These are phyloP conservation scores for Lentinula novae-zelandiae DNA, from an alignment of 1,284 basidiomycete genomes.

Conservation along the genomic window DNA sequence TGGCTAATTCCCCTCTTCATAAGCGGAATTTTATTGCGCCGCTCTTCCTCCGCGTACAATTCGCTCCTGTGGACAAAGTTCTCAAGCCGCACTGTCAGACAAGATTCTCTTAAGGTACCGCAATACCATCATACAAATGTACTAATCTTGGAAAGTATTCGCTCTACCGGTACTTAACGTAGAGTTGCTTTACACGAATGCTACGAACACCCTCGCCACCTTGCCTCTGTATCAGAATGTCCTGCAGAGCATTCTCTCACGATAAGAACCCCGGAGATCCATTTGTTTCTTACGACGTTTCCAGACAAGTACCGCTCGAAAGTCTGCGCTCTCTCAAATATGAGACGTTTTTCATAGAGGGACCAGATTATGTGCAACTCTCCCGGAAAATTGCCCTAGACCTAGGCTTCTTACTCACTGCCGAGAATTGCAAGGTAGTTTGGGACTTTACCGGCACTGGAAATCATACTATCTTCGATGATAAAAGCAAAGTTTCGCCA, in stretches of 20 bases:
- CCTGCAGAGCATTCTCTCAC: background rate
- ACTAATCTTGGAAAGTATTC: too few relatives aligned
- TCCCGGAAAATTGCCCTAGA: background rate
- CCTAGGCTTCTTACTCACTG: background rate
- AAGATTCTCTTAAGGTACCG: background rate
- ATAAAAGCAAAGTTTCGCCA: background rate
- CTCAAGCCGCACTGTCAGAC: background rate
- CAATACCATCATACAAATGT: too few relatives aligned
- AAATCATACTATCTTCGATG: background rate
- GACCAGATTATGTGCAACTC: background rate
- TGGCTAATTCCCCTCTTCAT: too few relatives aligned
- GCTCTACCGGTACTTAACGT: too few relatives aligned
- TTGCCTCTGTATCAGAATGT: background rate
- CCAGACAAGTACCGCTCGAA: background rate
- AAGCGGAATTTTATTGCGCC: background rate
- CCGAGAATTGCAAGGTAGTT: background rate
- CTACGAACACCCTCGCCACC: background rate
- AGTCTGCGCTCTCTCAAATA: background rate
- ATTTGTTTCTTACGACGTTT: background rate
- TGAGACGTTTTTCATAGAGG: background rate
- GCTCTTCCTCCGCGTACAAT: background rate
- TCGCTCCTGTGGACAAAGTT: background rate
- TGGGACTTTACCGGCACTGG: background rate
- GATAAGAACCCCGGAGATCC: background rate
- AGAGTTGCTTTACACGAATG: too few relatives aligned